Evolutionary conservation across 768 basidiomycete species (phyloP), one percentile per base, ranked within the genome.

Genomic region (Mycena rebaudengoi): DNA sequence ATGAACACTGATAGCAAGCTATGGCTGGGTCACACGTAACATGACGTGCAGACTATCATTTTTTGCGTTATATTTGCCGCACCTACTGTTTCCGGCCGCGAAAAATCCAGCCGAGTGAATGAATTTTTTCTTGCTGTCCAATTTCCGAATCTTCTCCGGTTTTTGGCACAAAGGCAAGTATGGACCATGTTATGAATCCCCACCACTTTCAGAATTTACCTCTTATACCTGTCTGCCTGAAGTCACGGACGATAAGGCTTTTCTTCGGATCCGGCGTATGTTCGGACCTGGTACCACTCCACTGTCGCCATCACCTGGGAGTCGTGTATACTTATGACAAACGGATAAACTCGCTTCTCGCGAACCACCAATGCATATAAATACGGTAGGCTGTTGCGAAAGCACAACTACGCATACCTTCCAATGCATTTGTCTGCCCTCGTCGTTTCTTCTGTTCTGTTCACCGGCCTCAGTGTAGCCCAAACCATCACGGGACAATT

Each of bases 401-500:
- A 7, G 16, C 29, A 2, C 40, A 29, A 5, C 25, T 28, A 33
- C 44, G 16, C 29, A 1, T n/a, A 1, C 30, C 20, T 61, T 21
- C 4, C 61, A 54, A 65, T 65, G 64, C 46, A 55, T 44, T n/a
- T 55, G 3, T 39, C 58, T 25, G 13, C 46, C 30, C 39, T 65
- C 26, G 52, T 51, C 54, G 13, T 41, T 18, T 20, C 39, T 7
- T 43, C 58, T 12, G 7, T 14, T 28, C 40, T 65, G 21, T 18
- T 65, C 33, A 41, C 60, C 10, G 39, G 62, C 46, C 20, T 68
- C 35, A 58, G 62, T 8, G 39, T 60, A 65, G 79, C 77, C 1
- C 80, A 82, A 68, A 82, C 81, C 7, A 76, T 87, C 52, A 74
- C 77, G 7, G 85, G 85, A 3, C 78, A 75, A 57, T 82, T 70